Percentiles rank a stretch among this genome's conserved stretches.
Evolutionary conservation across 495 filamentous ascomycete species (phyloP).

Genomic region (Xylaria sp.): DNA sequence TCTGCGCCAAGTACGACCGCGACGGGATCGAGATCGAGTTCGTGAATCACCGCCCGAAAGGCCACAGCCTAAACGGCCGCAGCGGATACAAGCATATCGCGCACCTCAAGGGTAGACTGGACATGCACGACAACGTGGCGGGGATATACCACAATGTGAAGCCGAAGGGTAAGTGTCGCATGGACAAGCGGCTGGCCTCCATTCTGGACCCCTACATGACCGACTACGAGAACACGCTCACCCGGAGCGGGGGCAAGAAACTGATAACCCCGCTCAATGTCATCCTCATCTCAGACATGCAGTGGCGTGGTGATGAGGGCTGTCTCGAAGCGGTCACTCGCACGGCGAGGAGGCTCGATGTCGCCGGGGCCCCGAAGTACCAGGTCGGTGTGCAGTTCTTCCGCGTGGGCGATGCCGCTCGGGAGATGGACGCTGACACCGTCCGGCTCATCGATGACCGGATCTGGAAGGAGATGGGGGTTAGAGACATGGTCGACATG

Average conservation of each 20-base stretch:
- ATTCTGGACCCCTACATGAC: constrained; percentile 69
- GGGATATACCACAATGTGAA: constrained; percentile 57
- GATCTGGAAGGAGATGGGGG: constrained; percentile 53
- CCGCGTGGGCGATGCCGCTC: constrained; percentile 76
- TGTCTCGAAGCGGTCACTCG: constrained; percentile 61
- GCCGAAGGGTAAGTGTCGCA: constrained; percentile 39
- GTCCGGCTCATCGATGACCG: constrained; percentile 62
- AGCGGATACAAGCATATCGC: constrained; percentile 60
- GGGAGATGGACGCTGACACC: constrained; percentile 64
- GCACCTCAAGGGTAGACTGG: constrained; percentile 67
- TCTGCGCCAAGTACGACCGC: constrained; percentile 74
- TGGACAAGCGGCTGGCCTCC: constrained; percentile 67
- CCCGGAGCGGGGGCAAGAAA: constrained; percentile 43
- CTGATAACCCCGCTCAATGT: constrained; percentile 78
- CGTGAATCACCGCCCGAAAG: constrained; percentile 63
- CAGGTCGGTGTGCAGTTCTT: constrained; percentile 92
- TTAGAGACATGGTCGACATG: constrained; percentile 87
- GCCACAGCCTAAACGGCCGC: constrained; percentile 54
- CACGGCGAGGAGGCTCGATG: constrained; percentile 71
- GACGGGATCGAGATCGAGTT: constrained; percentile 90
- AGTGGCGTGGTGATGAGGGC: constrained; percentile 54
- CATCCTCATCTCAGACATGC: constrained; percentile 82
- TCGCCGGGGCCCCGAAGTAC: constrained; percentile 70
- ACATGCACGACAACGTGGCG: constrained; percentile 57
- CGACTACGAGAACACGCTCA: constrained; percentile 33